Evolutionary conservation across 306 rosid species (phyloP), one percentile per base, ranked within the genome.

Genomic region (Hippophae gyantsensis): DNA sequence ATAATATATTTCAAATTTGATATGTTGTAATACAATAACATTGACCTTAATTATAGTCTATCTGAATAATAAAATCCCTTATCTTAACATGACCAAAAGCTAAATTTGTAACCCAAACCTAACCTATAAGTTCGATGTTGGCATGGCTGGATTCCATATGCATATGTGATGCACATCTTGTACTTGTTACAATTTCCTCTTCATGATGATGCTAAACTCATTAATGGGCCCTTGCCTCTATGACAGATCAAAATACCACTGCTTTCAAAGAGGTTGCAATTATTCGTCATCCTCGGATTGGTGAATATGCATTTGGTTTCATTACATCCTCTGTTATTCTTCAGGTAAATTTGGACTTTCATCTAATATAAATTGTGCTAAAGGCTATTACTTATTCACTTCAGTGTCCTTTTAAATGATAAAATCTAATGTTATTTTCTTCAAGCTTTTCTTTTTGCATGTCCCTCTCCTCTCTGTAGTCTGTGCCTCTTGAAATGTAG

Each of bases 191-290:
- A 25, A 13, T 18, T 9, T 57, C 23, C n/a, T 8, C 9, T n/a
- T 32, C 44, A 9, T 38, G 9, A 5, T 60, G 23, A 40, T n/a
- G 27, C 1, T 58, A 18, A 43, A 23, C 3, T 42, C 44, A 10
- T 27, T 42, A 59, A 47, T 9, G 6, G 40, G 48, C 64, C 54
- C 7, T 10, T 2, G 10, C 27, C 58, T 49, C 46, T 42, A n/a
- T 27, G 14, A 69, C 76, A 79, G 84, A 79, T 44, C 80, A 79
- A 65, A 79, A 72, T 54, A 72, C 84, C 63, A 79, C 78, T 10
- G 81, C 84, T 57, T 79, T 79, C 45, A 79, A 79, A 68, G 84
- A 79, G 67, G 84, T 75, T 55, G 84, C 84, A 57, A 79, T 79
- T 47, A 79, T 79, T 9, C 81, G 84, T 44, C 84, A 79, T 69